A percentile compares a stretch with the other conserved stretches of the same genome.
phyloP scores from a whole-genome alignment of 495 filamentous ascomycete genomes.

The Annulohypoxylon bovei region DNA sequence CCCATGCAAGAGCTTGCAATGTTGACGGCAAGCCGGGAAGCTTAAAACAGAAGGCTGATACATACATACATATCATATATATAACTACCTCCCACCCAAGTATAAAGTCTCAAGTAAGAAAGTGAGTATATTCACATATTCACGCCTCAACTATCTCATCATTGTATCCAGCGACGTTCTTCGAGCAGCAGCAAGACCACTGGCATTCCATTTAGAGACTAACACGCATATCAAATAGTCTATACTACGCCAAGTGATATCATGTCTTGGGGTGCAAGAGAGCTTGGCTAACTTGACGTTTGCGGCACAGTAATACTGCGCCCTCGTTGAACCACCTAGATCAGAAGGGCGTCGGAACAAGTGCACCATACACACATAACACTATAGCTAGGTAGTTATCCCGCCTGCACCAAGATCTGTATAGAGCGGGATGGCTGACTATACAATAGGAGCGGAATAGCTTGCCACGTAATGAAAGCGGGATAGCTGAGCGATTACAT shows the following conservation, averaged over 20 bases:
- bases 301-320: slow-evolving; percentile 12
- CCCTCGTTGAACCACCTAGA: neutral
- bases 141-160: neutral
- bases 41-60: neutral
- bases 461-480: too few species aligned
- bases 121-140: neutral
- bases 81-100: too few species aligned
- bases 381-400: too few species aligned
- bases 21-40: neutral
- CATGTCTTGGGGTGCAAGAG: neutral
- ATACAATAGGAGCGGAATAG: too few species aligned
- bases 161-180: neutral
- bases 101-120: neutral
- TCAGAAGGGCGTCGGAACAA: neutral
- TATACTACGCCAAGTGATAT: slow-evolving; percentile 3
- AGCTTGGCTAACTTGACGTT: neutral
- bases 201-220: slow-evolving; percentile 1
- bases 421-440: too few species aligned
- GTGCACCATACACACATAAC: neutral
- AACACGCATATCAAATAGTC: neutral
- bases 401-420: too few species aligned
- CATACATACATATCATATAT: too few species aligned
- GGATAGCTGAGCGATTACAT: too few species aligned
- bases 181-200: neutral
- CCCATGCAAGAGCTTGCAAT: neutral